A percentile compares a stretch with the other conserved stretches of the same genome.
Conservation (phyloP, 2,329 filamentous ascomycete species). For the Ascosphaera pollenicola region DNA sequence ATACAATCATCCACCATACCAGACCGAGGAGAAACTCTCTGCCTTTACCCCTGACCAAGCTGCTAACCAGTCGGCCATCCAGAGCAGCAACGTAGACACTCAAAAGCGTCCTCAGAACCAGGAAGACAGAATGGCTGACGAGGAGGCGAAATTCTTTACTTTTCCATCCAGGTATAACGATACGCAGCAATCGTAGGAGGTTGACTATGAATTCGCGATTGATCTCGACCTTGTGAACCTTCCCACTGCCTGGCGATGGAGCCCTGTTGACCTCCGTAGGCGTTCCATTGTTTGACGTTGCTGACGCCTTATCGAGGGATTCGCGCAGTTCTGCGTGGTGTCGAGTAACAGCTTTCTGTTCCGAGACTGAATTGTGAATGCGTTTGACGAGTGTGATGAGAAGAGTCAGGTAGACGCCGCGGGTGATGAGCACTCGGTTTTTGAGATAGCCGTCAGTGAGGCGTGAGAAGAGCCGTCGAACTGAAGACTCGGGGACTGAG, state of each 20-base stretch:
- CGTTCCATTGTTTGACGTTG: neutral
- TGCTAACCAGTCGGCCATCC: constrained; percentile 84
- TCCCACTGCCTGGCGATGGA: constrained; percentile 3
- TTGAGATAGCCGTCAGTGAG: constrained; percentile 52
- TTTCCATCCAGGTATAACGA: constrained; percentile 75
- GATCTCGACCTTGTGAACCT: constrained; percentile 55
- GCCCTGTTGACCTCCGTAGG: neutral
- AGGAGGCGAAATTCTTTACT: constrained; percentile 74
- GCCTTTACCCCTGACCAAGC: constrained; percentile 72
- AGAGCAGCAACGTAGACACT: constrained; percentile 91
- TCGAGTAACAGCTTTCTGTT: constrained; percentile 67
- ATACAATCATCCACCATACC: constrained; percentile 97
- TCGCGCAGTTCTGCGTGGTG: constrained; percentile 40
- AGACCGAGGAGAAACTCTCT: constrained; percentile 74
- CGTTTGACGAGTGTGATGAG: constrained; percentile 65
- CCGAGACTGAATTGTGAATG: constrained; percentile 72
- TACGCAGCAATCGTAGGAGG: constrained; percentile 53
- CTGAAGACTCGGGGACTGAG: constrained; percentile 35
- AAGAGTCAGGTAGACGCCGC: constrained; percentile 62
- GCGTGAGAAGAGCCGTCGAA: constrained; percentile 42
- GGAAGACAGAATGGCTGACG: constrained; percentile 77
- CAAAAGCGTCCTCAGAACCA: constrained; percentile 75
- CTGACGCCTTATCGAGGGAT: neutral
- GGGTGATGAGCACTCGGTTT: constrained; percentile 63
- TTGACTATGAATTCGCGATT: constrained; percentile 72